These are phyloP conservation scores for Rhodotorula diobovata DNA, from an alignment of 768 basidiomycete genomes.

Conservation along the genomic window DNA sequence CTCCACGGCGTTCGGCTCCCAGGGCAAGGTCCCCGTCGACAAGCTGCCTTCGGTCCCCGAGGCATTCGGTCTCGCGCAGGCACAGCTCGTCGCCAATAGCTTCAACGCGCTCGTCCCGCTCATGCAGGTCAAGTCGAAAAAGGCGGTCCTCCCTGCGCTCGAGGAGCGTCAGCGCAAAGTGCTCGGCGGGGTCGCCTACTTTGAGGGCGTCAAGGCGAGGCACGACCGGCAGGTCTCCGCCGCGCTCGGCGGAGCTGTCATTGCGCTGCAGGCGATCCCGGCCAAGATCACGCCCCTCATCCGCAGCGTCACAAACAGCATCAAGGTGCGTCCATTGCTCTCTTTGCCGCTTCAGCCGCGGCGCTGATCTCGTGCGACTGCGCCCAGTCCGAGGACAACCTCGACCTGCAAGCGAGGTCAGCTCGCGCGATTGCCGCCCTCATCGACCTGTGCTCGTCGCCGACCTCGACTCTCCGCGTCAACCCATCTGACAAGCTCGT, in stretches of 20 bases:
- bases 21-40: slow-evolving; percentile 76
- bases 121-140: slow-evolving; percentile 66
- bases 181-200: slow-evolving; percentile 67
- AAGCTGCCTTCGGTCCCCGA: slow-evolving; percentile 70
- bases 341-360: not conserved
- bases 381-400: slow-evolving; percentile 78
- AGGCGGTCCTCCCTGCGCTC: slow-evolving; percentile 66
- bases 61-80: slow-evolving; percentile 57
- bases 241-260: slow-evolving; percentile 82
- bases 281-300: slow-evolving; percentile 94
- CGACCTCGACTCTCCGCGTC: slow-evolving; percentile 57
- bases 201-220: slow-evolving; percentile 72
- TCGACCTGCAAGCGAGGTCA: slow-evolving; percentile 80
- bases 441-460: slow-evolving; percentile 69
- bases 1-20: slow-evolving; percentile 73
- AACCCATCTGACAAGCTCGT: slow-evolving; percentile 95
- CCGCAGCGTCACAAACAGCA: slow-evolving; percentile 92
- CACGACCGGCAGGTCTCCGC: slow-evolving; percentile 84
- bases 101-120: slow-evolving; percentile 70
- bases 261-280: slow-evolving; percentile 78
- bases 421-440: slow-evolving; percentile 81
- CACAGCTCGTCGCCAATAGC: slow-evolving; percentile 63
- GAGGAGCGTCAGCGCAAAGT: slow-evolving; percentile 70
- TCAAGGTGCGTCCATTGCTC: slow-evolving; percentile 63
- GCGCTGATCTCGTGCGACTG: not conserved